Base-by-base conservation (phyloP, 768 basidiomycete species). In the Gyrodon lividus region DNA sequence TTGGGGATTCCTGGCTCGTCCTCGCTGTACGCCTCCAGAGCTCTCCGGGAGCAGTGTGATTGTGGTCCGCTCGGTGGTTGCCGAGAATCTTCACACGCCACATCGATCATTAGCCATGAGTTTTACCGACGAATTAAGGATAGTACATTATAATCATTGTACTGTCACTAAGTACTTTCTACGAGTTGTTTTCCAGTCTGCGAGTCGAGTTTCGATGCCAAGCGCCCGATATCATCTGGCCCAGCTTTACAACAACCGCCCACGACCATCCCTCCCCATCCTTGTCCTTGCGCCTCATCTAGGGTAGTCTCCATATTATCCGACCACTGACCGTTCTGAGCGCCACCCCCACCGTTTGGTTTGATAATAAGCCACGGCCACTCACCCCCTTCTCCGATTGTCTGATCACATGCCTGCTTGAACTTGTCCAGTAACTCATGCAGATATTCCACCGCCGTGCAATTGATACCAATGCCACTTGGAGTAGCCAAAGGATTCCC, bases 221-320 rank as follows among this genome's bases (percentile, higher is more conserved):
- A 38, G n/a, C 26, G 45, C 20, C 46, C 31, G 33, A 88, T 83
- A 43, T 87, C 77, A 12, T 69, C 69, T 3, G 81, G 82, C 1
- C 75, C 74, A 6, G 80, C 76, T 56, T 80, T 78, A 62, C 89
- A 89, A 60, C 89, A 89, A 0, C 89, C 87, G 1, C 88, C 88
- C 0, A 82, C 73, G 8, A 87, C 62, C 5, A 87, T 57, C 2
- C 81, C 81, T 16, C 58, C 68, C 80, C 83, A 82, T 4, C 53
- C 49, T 14, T 57, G 52, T 12, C 28, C 50, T 12, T 41, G 40
- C n/a, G 50, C 62, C 35, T 59, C 54, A 6, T 61, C 40, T 7
- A 74, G 52, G 9, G 67, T 50, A 3, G 53, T 39, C 1, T 51
- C 55, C 8, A 80, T 55, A 23, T 63, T 54, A 20, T 61, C 48